These are phyloP conservation scores for Smittium mucronatum DNA, from an alignment of 371 early-diverging fungal genomes.

Conservation along the genomic window DNA sequence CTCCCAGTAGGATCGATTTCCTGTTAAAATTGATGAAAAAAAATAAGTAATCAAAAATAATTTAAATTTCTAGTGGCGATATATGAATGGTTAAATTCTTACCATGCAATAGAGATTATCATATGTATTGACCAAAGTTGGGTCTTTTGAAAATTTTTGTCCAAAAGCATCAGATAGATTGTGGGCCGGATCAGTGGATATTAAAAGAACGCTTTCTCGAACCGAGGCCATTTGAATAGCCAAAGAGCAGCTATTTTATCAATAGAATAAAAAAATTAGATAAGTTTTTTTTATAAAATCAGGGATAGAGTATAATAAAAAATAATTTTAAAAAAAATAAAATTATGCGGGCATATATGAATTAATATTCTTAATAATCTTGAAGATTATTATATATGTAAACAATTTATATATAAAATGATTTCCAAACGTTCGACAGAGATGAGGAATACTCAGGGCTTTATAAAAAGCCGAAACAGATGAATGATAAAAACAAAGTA, in stretches of 20 bases:
- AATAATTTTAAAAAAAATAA: not conserved
- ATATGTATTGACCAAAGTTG: conserved; percentile 89
- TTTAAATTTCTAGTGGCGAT: not conserved
- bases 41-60: not conserved
- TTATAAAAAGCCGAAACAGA: too few relatives aligned
- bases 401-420: too few relatives aligned
- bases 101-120: conserved; percentile 87
- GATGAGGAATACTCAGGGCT: too few relatives aligned
- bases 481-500: too few relatives aligned
- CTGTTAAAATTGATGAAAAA: too few relatives aligned
- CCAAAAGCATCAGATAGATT: conserved; percentile 97
- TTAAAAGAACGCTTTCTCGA: conserved; percentile 86
- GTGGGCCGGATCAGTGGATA: conserved; percentile 98
- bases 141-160: conserved; percentile 94
- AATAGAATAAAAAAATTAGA: too few relatives aligned
- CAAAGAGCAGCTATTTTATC: conserved; percentile 49
- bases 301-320: too few relatives aligned
- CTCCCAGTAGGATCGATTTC: conserved; percentile 96
- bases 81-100: not conserved
- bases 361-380: too few relatives aligned
- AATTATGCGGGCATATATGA: too few relatives aligned
- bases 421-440: too few relatives aligned
- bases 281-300: too few relatives aligned
- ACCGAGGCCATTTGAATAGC: conserved; percentile 85
- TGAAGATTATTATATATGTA: too few relatives aligned